Base-by-base conservation (phyloP, 345 rosid genomes). In the Angophora floribunda region DNA sequence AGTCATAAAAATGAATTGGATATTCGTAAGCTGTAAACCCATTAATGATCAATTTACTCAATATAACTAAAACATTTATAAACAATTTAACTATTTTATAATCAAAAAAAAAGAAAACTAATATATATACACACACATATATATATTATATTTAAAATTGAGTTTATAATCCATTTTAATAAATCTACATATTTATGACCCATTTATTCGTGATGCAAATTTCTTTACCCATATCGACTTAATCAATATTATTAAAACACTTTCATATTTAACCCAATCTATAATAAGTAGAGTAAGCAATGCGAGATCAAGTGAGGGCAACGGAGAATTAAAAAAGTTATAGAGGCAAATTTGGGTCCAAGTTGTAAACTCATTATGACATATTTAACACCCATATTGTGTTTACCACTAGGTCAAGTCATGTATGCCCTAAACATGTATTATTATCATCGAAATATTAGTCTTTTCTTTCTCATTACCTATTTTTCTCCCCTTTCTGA, bases 141-240 rank as follows among this genome's bases (percentile, higher is more conserved):
- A 36, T 36, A 36, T 36, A 36, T n/a, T n/a, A n/a, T n/a, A n/a
- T n/a, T n/a, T n/a, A n/a, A n/a, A n/a, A n/a, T n/a, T 52, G 17
- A 52, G 21, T 52, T 52, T 52, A 52, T 52, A 7, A 55, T 55
- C 22, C 9, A 55, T 55, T 55, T 55, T 55, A 26, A 22, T 9
- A 2, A 55, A 55, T 55, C 28, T 21, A 21, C 9, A 28, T 36
- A 55, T 55, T 55, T 22, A 4, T 9, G 28, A 55, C 28, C 0
- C 0, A 55, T 0, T 0, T 55, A 26, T 55, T 2, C 5, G 0
- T 55, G 19, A 21, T 8, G 26, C 0, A 55, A 0, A 21, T 21
- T 55, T 21, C 22, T 55, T 0, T 5, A 55, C 4, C 4, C 1
- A 55, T 22, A 55, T 0, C 5, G 9, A 55, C 61, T 0, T 8